phyloP scores from a whole-genome alignment of 495 filamentous ascomycete species.

The Pyronema omphalodes region DNA sequence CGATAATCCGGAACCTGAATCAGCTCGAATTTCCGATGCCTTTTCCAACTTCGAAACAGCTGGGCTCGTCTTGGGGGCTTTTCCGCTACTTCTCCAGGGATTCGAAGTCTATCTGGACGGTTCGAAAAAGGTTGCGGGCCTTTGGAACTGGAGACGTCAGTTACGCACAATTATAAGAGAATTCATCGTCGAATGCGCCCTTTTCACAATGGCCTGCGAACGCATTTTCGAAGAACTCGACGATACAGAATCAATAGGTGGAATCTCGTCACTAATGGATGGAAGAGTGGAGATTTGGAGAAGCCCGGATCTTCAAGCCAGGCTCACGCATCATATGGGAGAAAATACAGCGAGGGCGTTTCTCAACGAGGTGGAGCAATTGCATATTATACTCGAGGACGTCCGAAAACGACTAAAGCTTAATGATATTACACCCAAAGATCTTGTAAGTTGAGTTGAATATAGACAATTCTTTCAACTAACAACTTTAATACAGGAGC shows the following conservation, averaged over 20 bases:
- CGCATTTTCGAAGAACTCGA: constrained; percentile 13
- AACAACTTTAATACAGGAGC: too few species aligned
- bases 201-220: constrained; percentile 21
- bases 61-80: constrained; percentile 8
- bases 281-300: constrained; percentile 19
- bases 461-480: too few species aligned
- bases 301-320: constrained; percentile 9
- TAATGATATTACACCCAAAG: constrained; percentile 4
- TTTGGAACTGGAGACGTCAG: background rate
- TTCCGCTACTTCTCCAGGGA: constrained; percentile 23
- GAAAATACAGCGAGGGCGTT: constrained; percentile 4
- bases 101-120: constrained; percentile 16
- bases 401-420: constrained; percentile 16
- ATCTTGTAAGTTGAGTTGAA: constrained; percentile 14
- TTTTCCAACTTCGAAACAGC: too few species aligned
- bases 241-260: too few species aligned
- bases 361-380: constrained; percentile 7
- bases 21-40: too few species aligned
- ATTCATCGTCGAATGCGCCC: constrained; percentile 10
- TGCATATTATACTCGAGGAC: constrained; percentile 7
- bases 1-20: too few species aligned
- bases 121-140: background rate
- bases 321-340: constrained; percentile 15
- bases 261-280: constrained; percentile 6
- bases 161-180: constrained; percentile 3